These are phyloP conservation scores for Mastigamoeba balamuthi DNA, from an alignment of 78 protist genomes.

Conservation along the genomic window DNA sequence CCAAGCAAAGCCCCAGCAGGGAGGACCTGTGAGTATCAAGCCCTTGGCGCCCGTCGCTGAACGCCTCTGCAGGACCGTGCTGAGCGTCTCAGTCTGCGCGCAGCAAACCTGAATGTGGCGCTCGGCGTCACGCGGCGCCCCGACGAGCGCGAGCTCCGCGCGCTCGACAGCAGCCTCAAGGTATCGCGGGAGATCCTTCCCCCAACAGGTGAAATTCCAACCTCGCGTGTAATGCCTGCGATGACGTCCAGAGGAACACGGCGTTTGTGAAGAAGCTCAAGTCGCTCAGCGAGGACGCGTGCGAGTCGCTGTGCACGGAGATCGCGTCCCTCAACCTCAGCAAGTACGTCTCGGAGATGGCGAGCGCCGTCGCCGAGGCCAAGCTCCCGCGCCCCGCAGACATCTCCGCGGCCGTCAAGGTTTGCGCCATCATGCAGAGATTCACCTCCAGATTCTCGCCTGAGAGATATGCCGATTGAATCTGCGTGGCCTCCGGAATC, in stretches of 20 bases:
- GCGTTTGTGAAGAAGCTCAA: not conserved
- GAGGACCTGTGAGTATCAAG: too few species aligned
- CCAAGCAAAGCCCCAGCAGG: too few species aligned
- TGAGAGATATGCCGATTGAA: too few species aligned
- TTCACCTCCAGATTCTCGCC: not conserved
- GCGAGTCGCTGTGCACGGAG: not conserved
- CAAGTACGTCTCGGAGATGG: not conserved
- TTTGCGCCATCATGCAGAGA: too few species aligned
- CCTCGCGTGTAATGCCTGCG: not conserved
- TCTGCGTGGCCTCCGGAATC: not conserved
- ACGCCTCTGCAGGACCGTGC: too few species aligned
- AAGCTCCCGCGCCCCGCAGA: not conserved
- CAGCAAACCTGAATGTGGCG: not conserved
- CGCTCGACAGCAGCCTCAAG: not conserved
- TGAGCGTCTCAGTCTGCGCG: too few species aligned
- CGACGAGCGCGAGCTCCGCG: not conserved
- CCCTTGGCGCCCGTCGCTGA: too few species aligned
- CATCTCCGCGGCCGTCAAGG: not conserved
- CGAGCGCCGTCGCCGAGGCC: not conserved
- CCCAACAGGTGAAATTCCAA: too few species aligned
- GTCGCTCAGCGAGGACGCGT: not conserved
- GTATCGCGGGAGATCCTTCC: not conserved
- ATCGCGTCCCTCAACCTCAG: not conserved
- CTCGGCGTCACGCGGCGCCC: not conserved
- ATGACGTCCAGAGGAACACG: not conserved